Percentiles rank a stretch among this genome's conserved stretches.
Evolutionary conservation across 345 rosid species (phyloP).

Genomic region (Acer negundo): DNA sequence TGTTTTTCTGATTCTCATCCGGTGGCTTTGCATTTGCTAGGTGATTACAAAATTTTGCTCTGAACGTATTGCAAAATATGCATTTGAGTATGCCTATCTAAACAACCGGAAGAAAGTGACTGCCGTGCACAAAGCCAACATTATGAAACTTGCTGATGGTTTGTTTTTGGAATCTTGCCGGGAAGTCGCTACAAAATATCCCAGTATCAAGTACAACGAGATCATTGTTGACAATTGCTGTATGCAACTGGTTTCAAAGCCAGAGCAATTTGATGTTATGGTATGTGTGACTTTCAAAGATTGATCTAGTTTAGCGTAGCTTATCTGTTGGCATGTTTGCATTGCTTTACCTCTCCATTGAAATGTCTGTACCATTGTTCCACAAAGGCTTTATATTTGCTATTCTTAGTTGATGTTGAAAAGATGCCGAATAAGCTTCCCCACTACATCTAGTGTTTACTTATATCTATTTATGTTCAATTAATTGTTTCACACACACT

Average conservation of each 20-base stretch:
- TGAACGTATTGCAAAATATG: constrained; percentile 90
- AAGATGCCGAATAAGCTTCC: background rate
- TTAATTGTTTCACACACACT: background rate
- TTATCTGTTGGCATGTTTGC: background rate
- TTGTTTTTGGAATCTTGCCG: constrained; percentile 92
- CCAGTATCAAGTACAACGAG: constrained; percentile 82
- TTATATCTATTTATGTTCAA: background rate
- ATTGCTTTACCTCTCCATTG: background rate
- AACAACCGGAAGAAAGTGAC: constrained; percentile 91
- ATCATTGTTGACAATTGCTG: constrained; percentile 94
- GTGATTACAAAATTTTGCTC: constrained; percentile 98
- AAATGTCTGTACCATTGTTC: background rate
- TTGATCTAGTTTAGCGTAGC: background rate
- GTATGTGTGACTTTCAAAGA: constrained; percentile 37
- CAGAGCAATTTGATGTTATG: constrained; percentile 98
- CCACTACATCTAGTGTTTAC: background rate
- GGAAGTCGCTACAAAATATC: constrained; percentile 77
- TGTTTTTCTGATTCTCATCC: too few relatives aligned
- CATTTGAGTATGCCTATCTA: constrained; percentile 92
- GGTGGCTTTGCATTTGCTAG: constrained; percentile 35
- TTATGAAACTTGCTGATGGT: constrained; percentile 98
- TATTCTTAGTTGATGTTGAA: background rate
- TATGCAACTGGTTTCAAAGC: constrained; percentile 97
- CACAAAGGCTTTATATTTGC: background rate
- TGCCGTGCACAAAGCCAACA: constrained; percentile 97